Percentiles rank a stretch among this genome's conserved stretches.
Evolutionary conservation across 345 rosid species (phyloP).

Genomic region (Fremontodendron californicum): DNA sequence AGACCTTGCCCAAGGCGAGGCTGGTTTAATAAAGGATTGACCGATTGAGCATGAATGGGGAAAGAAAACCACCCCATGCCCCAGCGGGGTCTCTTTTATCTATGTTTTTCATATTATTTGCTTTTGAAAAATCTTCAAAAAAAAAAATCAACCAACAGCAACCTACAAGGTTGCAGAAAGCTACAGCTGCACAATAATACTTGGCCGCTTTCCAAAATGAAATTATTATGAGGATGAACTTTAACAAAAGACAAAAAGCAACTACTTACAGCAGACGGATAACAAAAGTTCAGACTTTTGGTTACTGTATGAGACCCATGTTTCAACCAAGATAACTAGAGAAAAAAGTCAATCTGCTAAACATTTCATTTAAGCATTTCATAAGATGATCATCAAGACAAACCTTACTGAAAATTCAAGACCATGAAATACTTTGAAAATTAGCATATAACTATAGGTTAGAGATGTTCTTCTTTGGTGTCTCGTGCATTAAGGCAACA

Average conservation of each 20-base stretch:
- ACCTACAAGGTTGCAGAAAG: neutral
- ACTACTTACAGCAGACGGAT: neutral
- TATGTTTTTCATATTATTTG: neutral
- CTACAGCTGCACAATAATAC: neutral
- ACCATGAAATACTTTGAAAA: neutral
- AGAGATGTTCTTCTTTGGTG: neutral
- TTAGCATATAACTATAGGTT: neutral
- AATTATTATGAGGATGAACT: neutral
- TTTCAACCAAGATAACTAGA: slow-evolving; percentile 1
- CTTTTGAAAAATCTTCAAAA: neutral
- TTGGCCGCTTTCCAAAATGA: neutral
- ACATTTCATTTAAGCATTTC: neutral
- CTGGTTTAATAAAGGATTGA: neutral
- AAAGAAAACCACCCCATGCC: neutral
- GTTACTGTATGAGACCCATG: neutral
- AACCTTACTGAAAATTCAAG: neutral
- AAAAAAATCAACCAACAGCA: neutral
- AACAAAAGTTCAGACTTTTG: neutral
- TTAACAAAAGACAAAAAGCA: neutral
- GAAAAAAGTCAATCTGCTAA: neutral
- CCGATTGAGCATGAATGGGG: neutral
- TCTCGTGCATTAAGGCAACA: neutral
- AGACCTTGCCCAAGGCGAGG: neutral
- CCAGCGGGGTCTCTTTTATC: neutral
- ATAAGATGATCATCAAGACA: neutral